Evolutionary conservation across 805 yeast genomes (phyloP).

Genomic region (Blastobotrys terrestris): DNA sequence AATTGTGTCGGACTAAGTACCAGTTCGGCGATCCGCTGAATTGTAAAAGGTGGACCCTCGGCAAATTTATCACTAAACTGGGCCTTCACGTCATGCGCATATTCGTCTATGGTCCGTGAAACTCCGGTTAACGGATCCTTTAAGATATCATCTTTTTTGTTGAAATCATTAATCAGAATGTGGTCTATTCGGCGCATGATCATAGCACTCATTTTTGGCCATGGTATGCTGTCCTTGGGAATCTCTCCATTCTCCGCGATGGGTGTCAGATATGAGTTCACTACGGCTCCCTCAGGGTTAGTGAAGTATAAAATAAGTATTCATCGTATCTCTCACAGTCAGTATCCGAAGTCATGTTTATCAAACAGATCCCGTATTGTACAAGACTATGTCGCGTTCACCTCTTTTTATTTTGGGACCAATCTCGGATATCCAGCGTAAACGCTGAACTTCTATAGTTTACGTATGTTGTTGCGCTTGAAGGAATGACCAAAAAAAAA

Average conservation of each 20-base stretch:
- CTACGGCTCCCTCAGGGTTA: neutral
- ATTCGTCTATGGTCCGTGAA: conserved; percentile 10
- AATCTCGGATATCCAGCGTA: too few species aligned
- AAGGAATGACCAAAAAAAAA: too few species aligned
- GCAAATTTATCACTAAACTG: conserved; percentile 17
- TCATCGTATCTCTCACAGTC: neutral
- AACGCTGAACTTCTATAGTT: too few species aligned
- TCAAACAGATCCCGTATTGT: too few species aligned
- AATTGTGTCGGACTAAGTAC: conserved; percentile 23
- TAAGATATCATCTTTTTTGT: neutral
- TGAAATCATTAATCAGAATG: neutral
- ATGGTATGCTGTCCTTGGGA: neutral
- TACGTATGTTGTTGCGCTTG: too few species aligned
- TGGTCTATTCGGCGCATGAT: neutral
- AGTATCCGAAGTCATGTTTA: neutral
- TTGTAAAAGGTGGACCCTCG: conserved; percentile 33
- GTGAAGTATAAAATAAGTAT: neutral
- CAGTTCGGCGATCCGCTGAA: conserved; percentile 35
- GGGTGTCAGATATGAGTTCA: neutral
- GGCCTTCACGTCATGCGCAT: conserved; percentile 7
- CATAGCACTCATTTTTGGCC: neutral
- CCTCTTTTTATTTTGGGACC: too few species aligned
- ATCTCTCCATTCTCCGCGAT: neutral
- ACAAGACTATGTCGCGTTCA: too few species aligned
- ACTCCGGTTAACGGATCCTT: conserved; percentile 20